These are phyloP conservation scores for Solanum hybrid DNA, from an alignment of 305 asterid species.

Conservation along the genomic window DNA sequence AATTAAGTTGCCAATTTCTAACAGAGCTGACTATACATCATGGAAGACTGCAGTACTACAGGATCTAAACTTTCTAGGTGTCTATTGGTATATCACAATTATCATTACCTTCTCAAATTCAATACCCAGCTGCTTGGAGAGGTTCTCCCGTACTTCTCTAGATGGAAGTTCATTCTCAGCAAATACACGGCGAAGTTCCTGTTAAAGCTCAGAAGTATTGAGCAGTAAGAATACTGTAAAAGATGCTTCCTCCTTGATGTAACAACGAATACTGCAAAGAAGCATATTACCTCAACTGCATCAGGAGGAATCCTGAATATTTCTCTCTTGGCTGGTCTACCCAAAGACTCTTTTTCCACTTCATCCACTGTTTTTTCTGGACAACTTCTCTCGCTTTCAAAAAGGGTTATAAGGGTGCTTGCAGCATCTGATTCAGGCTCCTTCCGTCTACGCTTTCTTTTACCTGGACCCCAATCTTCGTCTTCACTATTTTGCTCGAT, in stretches of 20 bases:
- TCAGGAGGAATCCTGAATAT: constrained; percentile 60
- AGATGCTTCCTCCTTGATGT: background rate
- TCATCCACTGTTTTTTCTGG: constrained; percentile 30
- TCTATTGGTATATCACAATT: background rate
- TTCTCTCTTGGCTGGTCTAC: constrained; percentile 40
- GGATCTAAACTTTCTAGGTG: background rate
- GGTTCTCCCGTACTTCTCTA: constrained; percentile 53
- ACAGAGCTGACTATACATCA: background rate
- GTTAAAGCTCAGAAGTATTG: constrained; percentile 21
- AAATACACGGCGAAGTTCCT: constrained; percentile 82
- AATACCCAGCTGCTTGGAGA: constrained; percentile 68
- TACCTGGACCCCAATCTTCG: constrained; percentile 94
- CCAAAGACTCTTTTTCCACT: constrained; percentile 15
- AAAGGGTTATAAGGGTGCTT: constrained; percentile 41
- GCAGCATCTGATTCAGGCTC: constrained; percentile 71
- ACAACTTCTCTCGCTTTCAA: constrained; percentile 34
- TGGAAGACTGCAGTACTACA: background rate
- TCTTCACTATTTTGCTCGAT: constrained; percentile 78
- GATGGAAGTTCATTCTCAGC: constrained; percentile 91
- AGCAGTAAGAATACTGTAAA: constrained; percentile 1
- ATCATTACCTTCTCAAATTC: constrained; percentile 70
- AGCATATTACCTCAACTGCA: constrained; percentile 64
- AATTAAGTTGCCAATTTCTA: background rate
- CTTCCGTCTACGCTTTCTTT: constrained; percentile 48
- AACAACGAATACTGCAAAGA: background rate